phyloP scores from a whole-genome alignment of 352 stramenopile genomes.

The Phytopythium mirpurense region DNA sequence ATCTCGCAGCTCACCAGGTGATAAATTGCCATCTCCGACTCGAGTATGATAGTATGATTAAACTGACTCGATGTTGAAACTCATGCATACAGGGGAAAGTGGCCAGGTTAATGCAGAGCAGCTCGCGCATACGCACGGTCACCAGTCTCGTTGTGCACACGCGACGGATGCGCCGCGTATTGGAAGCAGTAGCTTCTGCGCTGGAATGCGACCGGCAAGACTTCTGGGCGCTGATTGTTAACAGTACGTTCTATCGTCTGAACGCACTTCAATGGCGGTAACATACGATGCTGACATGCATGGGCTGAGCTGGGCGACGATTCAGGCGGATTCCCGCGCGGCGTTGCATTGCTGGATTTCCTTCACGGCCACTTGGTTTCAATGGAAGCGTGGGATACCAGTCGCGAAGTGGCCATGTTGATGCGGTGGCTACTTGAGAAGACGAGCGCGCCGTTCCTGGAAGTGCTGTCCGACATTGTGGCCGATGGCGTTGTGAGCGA shows the following conservation, averaged over 20 bases:
- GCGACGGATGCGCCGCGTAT: constrained; percentile 21
- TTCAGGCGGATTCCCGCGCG: constrained; percentile 38
- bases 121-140: constrained; percentile 14
- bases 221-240: constrained; percentile 42
- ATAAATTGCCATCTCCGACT: background rate
- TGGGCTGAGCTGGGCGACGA: constrained; percentile 1
- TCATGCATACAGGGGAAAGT: background rate
- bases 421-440: constrained; percentile 55
- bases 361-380: constrained; percentile 31
- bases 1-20: constrained; percentile 51
- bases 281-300: background rate
- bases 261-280: background rate
- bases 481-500: constrained; percentile 35
- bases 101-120: background rate
- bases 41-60: background rate
- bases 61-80: background rate
- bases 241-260: constrained; percentile 14
- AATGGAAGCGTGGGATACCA: constrained; percentile 29
- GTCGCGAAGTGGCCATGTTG: constrained; percentile 22
- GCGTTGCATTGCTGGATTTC: constrained; percentile 43
- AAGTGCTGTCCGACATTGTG: constrained; percentile 43
- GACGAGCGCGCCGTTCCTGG: constrained; percentile 44
- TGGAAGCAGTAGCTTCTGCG: constrained; percentile 23
- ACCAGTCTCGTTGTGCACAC: constrained; percentile 29
- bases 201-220: constrained; percentile 22